phyloP scores from a whole-genome alignment of 805 yeast genomes.

The Cyberlindnera mycetangii region DNA sequence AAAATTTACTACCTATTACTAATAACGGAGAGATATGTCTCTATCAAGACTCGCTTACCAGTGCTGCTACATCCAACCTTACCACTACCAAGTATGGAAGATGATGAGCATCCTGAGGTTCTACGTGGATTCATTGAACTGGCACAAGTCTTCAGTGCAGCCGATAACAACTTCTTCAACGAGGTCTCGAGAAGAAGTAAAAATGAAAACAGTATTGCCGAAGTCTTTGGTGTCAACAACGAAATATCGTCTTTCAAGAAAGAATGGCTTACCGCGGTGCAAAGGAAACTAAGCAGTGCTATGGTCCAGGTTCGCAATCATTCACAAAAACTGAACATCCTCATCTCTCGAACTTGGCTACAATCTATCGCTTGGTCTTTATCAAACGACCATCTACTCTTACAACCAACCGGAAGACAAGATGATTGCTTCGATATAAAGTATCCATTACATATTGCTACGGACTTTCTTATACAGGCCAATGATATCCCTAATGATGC shows the following conservation, averaged over 20 bases:
- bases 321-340: constrained; percentile 22
- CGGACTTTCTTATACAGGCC: constrained; percentile 18
- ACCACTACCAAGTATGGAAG: constrained; percentile 21
- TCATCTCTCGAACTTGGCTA: constrained; percentile 24
- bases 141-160: constrained; percentile 22
- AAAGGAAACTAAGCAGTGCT: constrained; percentile 13
- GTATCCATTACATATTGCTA: constrained; percentile 23
- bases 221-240: constrained; percentile 8
- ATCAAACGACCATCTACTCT: constrained; percentile 16
- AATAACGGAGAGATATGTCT: constrained; percentile 24
- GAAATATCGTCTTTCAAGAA: constrained; percentile 12
- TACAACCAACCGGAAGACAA: constrained; percentile 1
- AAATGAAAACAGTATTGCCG: background rate
- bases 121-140: constrained; percentile 24
- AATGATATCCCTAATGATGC: constrained; percentile 20
- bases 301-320: constrained; percentile 5
- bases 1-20: constrained; percentile 24
- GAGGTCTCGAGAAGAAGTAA: constrained; percentile 10
- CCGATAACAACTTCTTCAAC: constrained; percentile 22
- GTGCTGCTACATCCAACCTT: constrained; percentile 22
- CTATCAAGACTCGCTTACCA: constrained; percentile 20
- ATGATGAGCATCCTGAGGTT: constrained; percentile 26
- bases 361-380: constrained; percentile 26
- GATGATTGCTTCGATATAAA: constrained; percentile 17
- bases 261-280: constrained; percentile 21